Conservation (phyloP, 2,329 filamentous ascomycete genomes). For the Dichotomopilus funicola region DNA sequence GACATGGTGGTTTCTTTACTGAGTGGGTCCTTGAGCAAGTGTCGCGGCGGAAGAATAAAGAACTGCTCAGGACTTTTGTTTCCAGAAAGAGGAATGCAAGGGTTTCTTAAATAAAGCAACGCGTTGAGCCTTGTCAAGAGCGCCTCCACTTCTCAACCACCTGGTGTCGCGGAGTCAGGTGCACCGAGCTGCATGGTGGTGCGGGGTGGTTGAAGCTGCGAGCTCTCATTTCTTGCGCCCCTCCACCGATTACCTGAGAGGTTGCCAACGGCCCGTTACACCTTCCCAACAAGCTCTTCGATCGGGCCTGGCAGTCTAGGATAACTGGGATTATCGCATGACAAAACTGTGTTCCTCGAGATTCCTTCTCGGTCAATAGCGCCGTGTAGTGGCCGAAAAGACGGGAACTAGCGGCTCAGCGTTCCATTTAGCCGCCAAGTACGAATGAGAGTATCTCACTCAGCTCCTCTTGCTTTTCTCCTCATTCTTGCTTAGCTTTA, state of each 20-base stretch:
- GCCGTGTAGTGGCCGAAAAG: neutral
- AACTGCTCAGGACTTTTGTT: neutral
- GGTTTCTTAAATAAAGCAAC: neutral
- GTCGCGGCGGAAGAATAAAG: too few species aligned
- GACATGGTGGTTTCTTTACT: slow-evolving; percentile 14
- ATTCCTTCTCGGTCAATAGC: neutral
- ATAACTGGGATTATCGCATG: neutral
- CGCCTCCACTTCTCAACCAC: neutral
- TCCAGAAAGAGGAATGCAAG: neutral
- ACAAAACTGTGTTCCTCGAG: neutral
- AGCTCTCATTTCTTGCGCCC: neutral
- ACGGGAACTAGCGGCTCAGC: neutral
- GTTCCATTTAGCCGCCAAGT: neutral
- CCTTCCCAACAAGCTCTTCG: neutral
- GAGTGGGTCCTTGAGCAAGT: neutral
- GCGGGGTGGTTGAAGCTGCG: slow-evolving; percentile 2
- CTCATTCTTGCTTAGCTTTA: too few species aligned
- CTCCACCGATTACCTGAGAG: neutral
- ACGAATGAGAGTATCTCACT: neutral
- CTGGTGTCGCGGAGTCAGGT: neutral
- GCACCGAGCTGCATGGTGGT: slow-evolving; percentile 1
- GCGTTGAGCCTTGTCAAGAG: neutral
- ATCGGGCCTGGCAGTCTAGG: neutral
- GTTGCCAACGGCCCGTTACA: neutral
- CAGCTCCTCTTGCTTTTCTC: neutral